Percentiles rank a stretch among this genome's conserved stretches.
Evolutionary conservation across 2,329 filamentous ascomycete genomes (phyloP).

Genomic region (Sporothrix curviconia): DNA sequence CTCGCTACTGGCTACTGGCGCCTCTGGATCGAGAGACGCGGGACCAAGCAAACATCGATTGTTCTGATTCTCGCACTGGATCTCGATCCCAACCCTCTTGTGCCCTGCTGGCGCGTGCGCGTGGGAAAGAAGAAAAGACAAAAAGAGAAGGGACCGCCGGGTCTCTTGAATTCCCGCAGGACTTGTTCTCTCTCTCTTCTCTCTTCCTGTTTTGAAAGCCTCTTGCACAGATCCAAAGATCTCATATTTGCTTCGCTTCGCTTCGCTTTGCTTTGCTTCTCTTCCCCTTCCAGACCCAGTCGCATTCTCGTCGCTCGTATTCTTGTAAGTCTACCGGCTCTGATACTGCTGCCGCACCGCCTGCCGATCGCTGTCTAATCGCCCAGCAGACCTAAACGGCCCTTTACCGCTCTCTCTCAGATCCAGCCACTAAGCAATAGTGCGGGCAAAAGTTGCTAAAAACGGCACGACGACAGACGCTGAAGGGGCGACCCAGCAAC

Average conservation of each 20-base stretch:
- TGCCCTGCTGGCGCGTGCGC: neutral
- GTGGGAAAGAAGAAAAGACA: neutral
- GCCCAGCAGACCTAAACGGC: neutral
- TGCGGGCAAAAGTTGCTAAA: constrained; percentile 1
- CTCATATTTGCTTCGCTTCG: too few relatives aligned
- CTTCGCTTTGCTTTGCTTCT: neutral
- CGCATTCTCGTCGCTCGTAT: too few relatives aligned
- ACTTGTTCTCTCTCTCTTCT: neutral
- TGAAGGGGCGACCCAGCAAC: neutral
- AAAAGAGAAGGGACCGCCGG: too few relatives aligned
- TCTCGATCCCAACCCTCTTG: constrained; percentile 8
- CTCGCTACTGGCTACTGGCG: neutral
- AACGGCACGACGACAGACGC: neutral
- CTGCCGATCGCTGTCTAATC: neutral
- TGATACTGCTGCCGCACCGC: neutral
- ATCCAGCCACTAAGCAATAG: constrained; percentile 9
- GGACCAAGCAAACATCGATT: neutral
- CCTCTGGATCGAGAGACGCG: neutral
- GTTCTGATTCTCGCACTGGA: constrained; percentile 8
- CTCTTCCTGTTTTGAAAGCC: neutral
- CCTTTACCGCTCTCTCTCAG: neutral
- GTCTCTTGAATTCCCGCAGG: neutral
- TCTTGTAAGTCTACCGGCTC: too few relatives aligned
- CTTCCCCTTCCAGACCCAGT: neutral
- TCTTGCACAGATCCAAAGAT: too few relatives aligned